Evolutionary conservation across 139 green algal genomes (phyloP).

Genomic region (Astrephomene gubernaculifera): DNA sequence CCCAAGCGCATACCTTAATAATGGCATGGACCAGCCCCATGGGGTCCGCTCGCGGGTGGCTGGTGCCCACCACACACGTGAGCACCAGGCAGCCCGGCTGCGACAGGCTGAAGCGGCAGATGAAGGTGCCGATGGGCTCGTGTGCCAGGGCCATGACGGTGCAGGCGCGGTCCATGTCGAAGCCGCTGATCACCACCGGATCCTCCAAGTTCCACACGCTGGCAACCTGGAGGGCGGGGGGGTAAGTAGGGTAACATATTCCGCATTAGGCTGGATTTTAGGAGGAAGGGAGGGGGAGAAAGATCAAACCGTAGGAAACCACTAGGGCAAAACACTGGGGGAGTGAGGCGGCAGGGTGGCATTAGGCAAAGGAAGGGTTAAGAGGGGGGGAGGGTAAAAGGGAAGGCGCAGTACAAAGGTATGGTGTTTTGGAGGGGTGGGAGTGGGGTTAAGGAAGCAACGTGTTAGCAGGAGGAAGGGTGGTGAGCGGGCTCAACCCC

Average conservation of each 20-base stretch:
- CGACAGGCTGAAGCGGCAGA: slow-evolving; percentile 75
- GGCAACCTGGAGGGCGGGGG: slow-evolving; percentile 41
- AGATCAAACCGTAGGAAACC: not conserved
- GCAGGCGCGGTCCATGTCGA: slow-evolving; percentile 75
- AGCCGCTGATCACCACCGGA: slow-evolving; percentile 74
- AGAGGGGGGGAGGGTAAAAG: not conserved
- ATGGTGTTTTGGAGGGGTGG: too few relatives aligned
- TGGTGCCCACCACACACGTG: slow-evolving; percentile 49
- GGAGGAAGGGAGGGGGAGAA: too few relatives aligned
- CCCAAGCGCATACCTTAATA: slow-evolving; percentile 59
- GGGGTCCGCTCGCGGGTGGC: slow-evolving; percentile 49
- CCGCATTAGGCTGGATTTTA: too few relatives aligned
- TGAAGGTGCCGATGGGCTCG: slow-evolving; percentile 67
- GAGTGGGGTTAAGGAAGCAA: too few relatives aligned
- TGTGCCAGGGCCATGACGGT: slow-evolving; percentile 58
- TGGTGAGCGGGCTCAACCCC: too few relatives aligned
- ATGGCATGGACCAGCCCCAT: slow-evolving; percentile 75
- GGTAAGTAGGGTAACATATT: too few relatives aligned
- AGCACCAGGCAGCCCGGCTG: slow-evolving; percentile 71
- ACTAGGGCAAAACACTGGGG: not conserved
- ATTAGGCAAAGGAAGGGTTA: too few relatives aligned
- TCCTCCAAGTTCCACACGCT: slow-evolving; percentile 76
- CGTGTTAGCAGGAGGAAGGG: too few relatives aligned
- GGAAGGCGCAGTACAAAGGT: not conserved
- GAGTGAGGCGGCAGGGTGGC: not conserved